Evolutionary conservation across 495 filamentous ascomycete species (phyloP).

Genomic region (Rhypophila decipiens): DNA sequence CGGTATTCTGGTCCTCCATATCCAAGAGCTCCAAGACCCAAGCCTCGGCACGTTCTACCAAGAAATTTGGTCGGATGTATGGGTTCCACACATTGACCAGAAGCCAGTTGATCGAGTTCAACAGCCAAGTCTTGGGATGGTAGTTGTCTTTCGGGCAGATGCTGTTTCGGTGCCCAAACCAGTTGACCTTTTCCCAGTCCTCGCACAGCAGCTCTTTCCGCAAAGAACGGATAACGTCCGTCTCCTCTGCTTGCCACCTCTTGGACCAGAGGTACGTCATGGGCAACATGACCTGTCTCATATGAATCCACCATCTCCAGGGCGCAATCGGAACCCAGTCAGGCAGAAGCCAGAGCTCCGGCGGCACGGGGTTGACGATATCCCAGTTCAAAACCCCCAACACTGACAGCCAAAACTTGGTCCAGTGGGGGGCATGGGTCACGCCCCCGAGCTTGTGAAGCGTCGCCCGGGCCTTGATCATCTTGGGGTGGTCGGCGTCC

Average conservation of each 20-base stretch:
- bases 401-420: constrained; percentile 85
- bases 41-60: constrained; percentile 63
- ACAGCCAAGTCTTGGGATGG: constrained; percentile 80
- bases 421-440: constrained; percentile 83
- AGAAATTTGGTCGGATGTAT: constrained; percentile 50
- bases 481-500: constrained; percentile 71
- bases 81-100: constrained; percentile 76
- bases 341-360: constrained; percentile 90
- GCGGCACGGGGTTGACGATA: constrained; percentile 86
- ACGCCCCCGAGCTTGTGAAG: constrained; percentile 85
- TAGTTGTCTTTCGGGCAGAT: constrained; percentile 81
- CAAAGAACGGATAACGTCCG: constrained; percentile 62
- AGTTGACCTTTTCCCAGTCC: constrained; percentile 71
- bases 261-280: constrained; percentile 88
- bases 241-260: constrained; percentile 64
- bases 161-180: constrained; percentile 69
- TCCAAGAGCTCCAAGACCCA: constrained; percentile 67
- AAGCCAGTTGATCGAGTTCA: constrained; percentile 68
- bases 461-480: constrained; percentile 79
- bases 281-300: constrained; percentile 84
- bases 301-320: constrained; percentile 99
- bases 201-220: constrained; percentile 81
- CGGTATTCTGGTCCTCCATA: constrained; percentile 85
- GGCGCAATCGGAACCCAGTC: constrained; percentile 93
- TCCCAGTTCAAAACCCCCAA: constrained; percentile 84